phyloP scores from a whole-genome alignment of 2,329 filamentous ascomycete species.

The Trichoderma asperellum region DNA sequence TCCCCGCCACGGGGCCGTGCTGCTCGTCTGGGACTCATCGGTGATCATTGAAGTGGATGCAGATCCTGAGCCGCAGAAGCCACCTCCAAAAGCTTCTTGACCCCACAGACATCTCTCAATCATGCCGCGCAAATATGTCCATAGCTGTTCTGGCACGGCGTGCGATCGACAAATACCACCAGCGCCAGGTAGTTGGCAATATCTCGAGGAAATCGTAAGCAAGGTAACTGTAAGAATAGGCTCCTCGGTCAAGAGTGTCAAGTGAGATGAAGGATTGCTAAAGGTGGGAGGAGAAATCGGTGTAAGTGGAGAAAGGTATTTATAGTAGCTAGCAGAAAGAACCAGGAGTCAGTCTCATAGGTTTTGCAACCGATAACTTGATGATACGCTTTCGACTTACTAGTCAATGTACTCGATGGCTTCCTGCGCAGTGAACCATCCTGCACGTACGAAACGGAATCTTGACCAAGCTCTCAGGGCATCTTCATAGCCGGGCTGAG shows the following conservation, averaged over 20 bases:
- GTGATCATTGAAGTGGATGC: conserved; percentile 46
- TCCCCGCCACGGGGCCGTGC: conserved; percentile 71
- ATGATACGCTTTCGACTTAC: conserved; percentile 52
- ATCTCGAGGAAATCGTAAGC: conserved; percentile 86
- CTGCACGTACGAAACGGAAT: conserved; percentile 92
- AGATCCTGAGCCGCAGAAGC: conserved; percentile 73
- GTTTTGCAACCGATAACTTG: not conserved
- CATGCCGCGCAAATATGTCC: conserved; percentile 93
- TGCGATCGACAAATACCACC: conserved; percentile 83
- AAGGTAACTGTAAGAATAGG: conserved; percentile 91
- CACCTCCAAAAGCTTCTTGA: conserved; percentile 91
- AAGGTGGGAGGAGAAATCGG: conserved; percentile 94
- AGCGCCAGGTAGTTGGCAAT: conserved; percentile 77
- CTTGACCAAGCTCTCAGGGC: conserved; percentile 87
- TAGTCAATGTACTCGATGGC: conserved; percentile 94
- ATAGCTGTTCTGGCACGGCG: conserved; percentile 92
- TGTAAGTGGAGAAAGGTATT: conserved; percentile 86
- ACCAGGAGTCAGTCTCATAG: not conserved
- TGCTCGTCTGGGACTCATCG: conserved; percentile 65
- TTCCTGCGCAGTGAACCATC: conserved; percentile 94
- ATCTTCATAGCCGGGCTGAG: conserved; percentile 63
- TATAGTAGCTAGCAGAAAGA: conserved; percentile 71
- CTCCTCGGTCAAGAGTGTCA: conserved; percentile 82
- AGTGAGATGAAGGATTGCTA: conserved; percentile 77
- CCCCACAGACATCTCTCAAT: conserved; percentile 95